Base-by-base conservation (phyloP, 345 rosid genomes). In the Salix arbutifolia region DNA sequence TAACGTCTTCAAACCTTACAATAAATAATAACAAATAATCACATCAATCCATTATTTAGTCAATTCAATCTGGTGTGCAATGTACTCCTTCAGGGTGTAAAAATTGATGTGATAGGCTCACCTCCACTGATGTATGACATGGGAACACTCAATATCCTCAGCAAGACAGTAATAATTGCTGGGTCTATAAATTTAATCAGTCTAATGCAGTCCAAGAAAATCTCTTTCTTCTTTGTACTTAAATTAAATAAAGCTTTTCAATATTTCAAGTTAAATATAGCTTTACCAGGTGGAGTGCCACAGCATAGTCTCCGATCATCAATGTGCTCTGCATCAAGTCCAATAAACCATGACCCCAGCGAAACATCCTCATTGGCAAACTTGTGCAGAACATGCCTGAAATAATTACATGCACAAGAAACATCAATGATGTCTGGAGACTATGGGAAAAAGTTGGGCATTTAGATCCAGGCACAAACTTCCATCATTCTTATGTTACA, bases 251-350 rank as follows among this genome's bases (percentile, higher is more conserved):
- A 3, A 52, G 17, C 44, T 38, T 11, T 65, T 21, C 38, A 48
- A 5, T 33, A 23, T 48, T 40, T 68, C 67, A 72, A 42, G 31
- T 62, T 35, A 62, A 23, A 33, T 31, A 35, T 35, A 69, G 75
- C 65, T 66, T 87, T 93, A 96, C 99, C 99, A 35, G 92, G 92
- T 62, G 94, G 91, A 48, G 99, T 96, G 50, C 98, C 99, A 73
- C 99, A 96, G 81, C 99, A 96, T 1, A 96, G 90, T 84, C 99
- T 91, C 70, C 99, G 88, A 77, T 96, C 99, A 83, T 96, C 98
- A 65, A 96, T 89, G 79, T 96, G 97, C 76, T 96, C 98, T 62
- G 72, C 98, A 81, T 96, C 98, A 87, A 96, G 80, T 75, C 99
- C 99, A 69, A 96, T 88, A 85, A 93, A 91, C 98, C 99, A 96